Evolutionary conservation across 1,284 basidiomycete genomes (phyloP).

Genomic region (Wallemia hederae): DNA sequence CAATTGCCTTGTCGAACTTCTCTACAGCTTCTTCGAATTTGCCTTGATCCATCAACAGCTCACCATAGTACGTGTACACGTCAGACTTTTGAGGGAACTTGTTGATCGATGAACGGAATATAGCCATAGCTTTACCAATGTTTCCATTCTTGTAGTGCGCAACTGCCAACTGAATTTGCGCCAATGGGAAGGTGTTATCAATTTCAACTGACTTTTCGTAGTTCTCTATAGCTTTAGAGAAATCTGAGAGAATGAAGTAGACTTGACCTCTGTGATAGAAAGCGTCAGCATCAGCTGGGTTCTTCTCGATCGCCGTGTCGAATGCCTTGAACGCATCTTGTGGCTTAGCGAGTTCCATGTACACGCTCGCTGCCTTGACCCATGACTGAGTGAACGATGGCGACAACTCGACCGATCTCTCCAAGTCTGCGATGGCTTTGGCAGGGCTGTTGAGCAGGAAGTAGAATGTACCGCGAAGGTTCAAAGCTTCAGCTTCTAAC

Average conservation of each 20-base stretch:
- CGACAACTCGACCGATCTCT: slow-evolving; percentile 39
- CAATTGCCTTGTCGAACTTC: slow-evolving; percentile 76
- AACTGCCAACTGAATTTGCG: slow-evolving; percentile 86
- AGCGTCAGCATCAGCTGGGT: slow-evolving; percentile 70
- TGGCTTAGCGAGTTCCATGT: slow-evolving; percentile 78
- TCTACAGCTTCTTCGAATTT: slow-evolving; percentile 73
- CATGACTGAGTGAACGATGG: slow-evolving; percentile 62
- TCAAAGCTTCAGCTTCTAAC: slow-evolving; percentile 61
- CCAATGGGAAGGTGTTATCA: slow-evolving; percentile 65
- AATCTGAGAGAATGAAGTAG: slow-evolving; percentile 84
- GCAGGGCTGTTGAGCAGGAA: slow-evolving; percentile 65
- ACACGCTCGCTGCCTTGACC: slow-evolving; percentile 89
- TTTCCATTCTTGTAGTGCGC: slow-evolving; percentile 79
- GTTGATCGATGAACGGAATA: slow-evolving; percentile 54
- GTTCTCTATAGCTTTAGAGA: slow-evolving; percentile 53
- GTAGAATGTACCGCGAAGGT: slow-evolving; percentile 84
- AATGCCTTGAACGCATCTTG: slow-evolving; percentile 66
- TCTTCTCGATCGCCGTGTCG: slow-evolving; percentile 56
- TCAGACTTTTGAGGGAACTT: slow-evolving; percentile 57
- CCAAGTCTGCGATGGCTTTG: slow-evolving; percentile 61
- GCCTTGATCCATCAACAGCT: slow-evolving; percentile 75
- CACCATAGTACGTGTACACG: slow-evolving; percentile 78
- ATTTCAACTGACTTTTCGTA: slow-evolving; percentile 65
- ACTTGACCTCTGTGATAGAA: slow-evolving; percentile 99
- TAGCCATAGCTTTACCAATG: slow-evolving; percentile 50